phyloP scores from a whole-genome alignment of 257 asterid species.

The Salvia splendens region DNA sequence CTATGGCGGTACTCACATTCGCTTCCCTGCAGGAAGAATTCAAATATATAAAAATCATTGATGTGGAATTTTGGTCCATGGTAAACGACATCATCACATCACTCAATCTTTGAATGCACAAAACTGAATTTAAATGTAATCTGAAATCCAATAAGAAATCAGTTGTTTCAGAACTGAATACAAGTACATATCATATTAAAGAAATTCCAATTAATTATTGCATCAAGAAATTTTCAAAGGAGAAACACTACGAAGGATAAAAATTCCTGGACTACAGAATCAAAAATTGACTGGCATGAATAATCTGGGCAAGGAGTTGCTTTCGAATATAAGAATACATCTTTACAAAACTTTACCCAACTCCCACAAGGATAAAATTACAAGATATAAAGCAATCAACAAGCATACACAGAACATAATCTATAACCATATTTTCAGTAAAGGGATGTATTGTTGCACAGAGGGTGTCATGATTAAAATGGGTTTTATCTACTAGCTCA shows the following conservation, averaged over 20 bases:
- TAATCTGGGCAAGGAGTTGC: not conserved
- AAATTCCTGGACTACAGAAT: not conserved
- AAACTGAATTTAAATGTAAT: not conserved
- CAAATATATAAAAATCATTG: slow-evolving; percentile 10
- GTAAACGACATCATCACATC: slow-evolving; percentile 10
- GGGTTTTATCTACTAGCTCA: slow-evolving; percentile 15
- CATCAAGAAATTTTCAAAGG: not conserved
- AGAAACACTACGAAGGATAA: not conserved
- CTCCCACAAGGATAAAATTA: slow-evolving; percentile 11
- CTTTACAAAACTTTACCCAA: not conserved
- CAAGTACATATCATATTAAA: not conserved
- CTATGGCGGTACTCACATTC: slow-evolving; percentile 94
- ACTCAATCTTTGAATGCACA: slow-evolving; percentile 8
- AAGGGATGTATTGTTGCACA: not conserved
- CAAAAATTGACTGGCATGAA: not conserved
- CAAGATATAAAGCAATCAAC: not conserved
- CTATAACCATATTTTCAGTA: not conserved
- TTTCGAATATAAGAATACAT: slow-evolving; percentile 2
- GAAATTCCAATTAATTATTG: not conserved
- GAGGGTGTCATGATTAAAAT: slow-evolving; percentile 3
- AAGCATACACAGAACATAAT: not conserved
- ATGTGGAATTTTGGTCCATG: not conserved
- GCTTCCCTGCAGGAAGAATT: slow-evolving; percentile 56
- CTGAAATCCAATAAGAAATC: not conserved
- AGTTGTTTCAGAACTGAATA: not conserved